Percentiles rank a stretch among this genome's conserved stretches.
Conservation (phyloP, 495 filamentous ascomycete genomes). For the Tuber aestivum region DNA sequence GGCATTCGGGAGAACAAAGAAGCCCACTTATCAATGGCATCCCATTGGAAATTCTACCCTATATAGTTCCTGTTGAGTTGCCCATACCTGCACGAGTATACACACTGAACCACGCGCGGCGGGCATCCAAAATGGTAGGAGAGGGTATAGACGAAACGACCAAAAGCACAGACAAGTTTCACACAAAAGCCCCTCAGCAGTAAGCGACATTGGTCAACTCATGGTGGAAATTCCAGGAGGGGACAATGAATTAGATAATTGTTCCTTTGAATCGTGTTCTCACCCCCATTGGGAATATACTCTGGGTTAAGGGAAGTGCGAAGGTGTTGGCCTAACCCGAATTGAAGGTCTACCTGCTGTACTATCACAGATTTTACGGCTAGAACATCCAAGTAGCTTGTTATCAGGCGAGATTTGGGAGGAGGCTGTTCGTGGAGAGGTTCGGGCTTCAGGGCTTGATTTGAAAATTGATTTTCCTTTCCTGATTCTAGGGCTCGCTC, state of each 20-base stretch:
- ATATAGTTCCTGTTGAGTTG: background rate
- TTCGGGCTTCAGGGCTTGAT: background rate
- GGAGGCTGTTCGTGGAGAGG: background rate
- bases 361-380: too few relatives aligned
- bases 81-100: background rate
- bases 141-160: background rate
- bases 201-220: background rate
- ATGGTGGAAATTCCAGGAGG: background rate
- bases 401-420: too few relatives aligned
- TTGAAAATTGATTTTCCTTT: background rate
- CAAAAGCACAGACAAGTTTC: background rate
- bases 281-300: background rate
- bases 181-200: background rate
- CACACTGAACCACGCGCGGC: background rate
- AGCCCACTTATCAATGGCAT: too few relatives aligned
- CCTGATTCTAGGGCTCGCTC: background rate
- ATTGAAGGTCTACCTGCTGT: too few relatives aligned
- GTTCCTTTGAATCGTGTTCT: background rate
- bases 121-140: too few relatives aligned
- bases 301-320: too few relatives aligned
- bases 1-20: too few relatives aligned
- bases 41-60: too few relatives aligned
- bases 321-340: background rate
- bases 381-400: too few relatives aligned
- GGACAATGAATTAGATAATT: background rate